Conservation (phyloP, 1,284 basidiomycete genomes). For the Moesziomyces sp. region DNA sequence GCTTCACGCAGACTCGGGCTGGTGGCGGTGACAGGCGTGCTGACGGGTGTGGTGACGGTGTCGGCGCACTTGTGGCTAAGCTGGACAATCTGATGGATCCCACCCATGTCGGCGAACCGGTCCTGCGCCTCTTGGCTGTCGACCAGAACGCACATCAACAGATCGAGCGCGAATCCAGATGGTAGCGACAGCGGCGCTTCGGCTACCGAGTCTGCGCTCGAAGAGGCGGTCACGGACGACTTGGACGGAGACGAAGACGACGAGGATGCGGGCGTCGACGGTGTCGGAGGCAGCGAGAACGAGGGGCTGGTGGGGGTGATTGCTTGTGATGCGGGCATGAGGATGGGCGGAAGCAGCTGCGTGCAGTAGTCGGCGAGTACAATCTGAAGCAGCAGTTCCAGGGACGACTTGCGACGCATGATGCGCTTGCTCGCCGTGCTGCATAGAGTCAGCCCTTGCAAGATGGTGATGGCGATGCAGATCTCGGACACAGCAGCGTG, state of each 20-base stretch:
- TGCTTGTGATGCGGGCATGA: constrained; percentile 5
- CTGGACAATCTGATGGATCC: constrained; percentile 42
- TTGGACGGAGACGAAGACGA: constrained; percentile 3
- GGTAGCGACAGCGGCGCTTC: constrained; percentile 25
- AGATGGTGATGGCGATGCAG: constrained; percentile 42
- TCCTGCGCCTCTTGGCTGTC: constrained; percentile 28
- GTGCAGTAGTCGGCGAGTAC: constrained; percentile 43
- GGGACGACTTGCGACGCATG: constrained; percentile 29
- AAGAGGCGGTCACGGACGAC: background rate
- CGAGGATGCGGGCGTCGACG: constrained; percentile 9
- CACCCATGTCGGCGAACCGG: constrained; percentile 42
- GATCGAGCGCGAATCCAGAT: constrained; percentile 40
- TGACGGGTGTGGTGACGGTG: constrained; percentile 23
- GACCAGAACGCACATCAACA: constrained; percentile 49
- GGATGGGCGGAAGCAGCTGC: constrained; percentile 33
- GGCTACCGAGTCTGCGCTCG: background rate
- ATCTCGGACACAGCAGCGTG: constrained; percentile 21
- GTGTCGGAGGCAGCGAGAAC: constrained; percentile 3
- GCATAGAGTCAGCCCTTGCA: constrained; percentile 46
- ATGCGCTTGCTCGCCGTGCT: constrained; percentile 25
- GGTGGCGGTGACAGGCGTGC: constrained; percentile 5
- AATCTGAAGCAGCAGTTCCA: constrained; percentile 39
- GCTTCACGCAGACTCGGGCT: constrained; percentile 9
- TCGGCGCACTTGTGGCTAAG: constrained; percentile 48
- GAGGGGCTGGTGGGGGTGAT: constrained; percentile 8